Evolutionary conservation across 1,284 basidiomycete species (phyloP).

Genomic region (Somion occarium): DNA sequence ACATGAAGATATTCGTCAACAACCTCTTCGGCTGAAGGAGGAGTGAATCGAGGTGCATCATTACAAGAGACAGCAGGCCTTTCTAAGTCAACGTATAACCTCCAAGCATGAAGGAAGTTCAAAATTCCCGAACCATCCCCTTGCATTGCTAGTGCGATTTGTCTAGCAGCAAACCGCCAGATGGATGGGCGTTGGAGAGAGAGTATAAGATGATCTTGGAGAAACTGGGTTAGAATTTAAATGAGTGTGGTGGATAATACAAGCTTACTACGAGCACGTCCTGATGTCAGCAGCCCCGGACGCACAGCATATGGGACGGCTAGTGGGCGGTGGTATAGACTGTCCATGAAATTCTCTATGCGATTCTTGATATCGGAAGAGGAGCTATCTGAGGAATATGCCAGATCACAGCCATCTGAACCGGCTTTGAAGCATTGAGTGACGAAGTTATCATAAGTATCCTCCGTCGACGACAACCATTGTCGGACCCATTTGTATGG

Average conservation of each 20-base stretch:
- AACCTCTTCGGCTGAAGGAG: constrained; percentile 16
- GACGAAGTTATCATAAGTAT: constrained; percentile 31
- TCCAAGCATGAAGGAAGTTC: constrained; percentile 11
- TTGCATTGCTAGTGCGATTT: constrained; percentile 19
- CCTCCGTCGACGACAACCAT: constrained; percentile 27
- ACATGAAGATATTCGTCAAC: constrained; percentile 20
- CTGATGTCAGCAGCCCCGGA: constrained; percentile 31
- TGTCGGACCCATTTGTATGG: constrained; percentile 30
- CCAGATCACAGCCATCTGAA: constrained; percentile 26
- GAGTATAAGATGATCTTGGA: constrained; percentile 18
- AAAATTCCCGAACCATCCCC: constrained; percentile 22
- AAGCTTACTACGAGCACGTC: constrained; percentile 26
- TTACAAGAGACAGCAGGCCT: constrained; percentile 25
- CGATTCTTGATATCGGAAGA: constrained; percentile 24
- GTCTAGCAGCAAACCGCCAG: constrained; percentile 18
- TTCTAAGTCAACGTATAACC: constrained; percentile 14
- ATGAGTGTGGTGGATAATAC: too few species aligned
- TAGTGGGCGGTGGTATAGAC: constrained; percentile 27
- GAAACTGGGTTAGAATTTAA: not conserved
- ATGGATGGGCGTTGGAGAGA: constrained; percentile 13
- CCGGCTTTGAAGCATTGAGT: constrained; percentile 31
- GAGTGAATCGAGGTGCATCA: constrained; percentile 17
- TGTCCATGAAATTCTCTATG: constrained; percentile 31
- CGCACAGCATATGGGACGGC: constrained; percentile 23
- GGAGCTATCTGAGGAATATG: constrained; percentile 20